phyloP scores from a whole-genome alignment of 257 asterid genomes.

The Solanum pimpinellifolium region DNA sequence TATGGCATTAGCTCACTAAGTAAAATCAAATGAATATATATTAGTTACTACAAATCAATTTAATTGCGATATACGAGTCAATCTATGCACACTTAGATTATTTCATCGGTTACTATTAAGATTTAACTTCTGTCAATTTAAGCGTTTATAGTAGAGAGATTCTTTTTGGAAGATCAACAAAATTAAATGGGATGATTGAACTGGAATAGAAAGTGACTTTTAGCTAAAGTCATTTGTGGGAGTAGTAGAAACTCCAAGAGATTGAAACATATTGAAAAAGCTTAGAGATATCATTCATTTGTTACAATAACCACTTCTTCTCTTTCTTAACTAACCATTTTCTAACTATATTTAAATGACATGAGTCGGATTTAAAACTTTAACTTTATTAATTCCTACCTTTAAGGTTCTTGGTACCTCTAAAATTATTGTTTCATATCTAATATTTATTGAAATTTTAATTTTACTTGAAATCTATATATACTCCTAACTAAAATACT shows the following conservation, averaged over 20 bases:
- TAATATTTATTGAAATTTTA: neutral
- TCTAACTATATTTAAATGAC: neutral
- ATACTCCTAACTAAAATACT: neutral
- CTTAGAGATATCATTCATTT: neutral
- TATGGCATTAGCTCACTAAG: neutral
- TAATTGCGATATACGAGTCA: neutral
- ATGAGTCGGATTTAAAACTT: neutral
- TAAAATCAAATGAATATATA: neutral
- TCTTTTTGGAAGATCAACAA: neutral
- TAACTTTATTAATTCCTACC: neutral
- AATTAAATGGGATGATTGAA: neutral
- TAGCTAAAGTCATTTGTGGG: neutral
- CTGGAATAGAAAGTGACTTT: neutral
- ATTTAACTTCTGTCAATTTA: no score
- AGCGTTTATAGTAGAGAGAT: neutral
- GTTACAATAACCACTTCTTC: neutral
- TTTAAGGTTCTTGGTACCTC: neutral
- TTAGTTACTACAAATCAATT: neutral
- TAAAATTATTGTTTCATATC: neutral
- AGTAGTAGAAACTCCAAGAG: neutral
- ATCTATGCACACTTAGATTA: no score
- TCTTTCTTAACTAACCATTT: neutral
- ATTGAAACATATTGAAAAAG: neutral
- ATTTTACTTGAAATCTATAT: neutral
- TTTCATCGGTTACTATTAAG: no score